Percentiles rank a stretch among this genome's conserved stretches.
phyloP scores from a whole-genome alignment of 441 rosid species.

The Breynia disticha region DNA sequence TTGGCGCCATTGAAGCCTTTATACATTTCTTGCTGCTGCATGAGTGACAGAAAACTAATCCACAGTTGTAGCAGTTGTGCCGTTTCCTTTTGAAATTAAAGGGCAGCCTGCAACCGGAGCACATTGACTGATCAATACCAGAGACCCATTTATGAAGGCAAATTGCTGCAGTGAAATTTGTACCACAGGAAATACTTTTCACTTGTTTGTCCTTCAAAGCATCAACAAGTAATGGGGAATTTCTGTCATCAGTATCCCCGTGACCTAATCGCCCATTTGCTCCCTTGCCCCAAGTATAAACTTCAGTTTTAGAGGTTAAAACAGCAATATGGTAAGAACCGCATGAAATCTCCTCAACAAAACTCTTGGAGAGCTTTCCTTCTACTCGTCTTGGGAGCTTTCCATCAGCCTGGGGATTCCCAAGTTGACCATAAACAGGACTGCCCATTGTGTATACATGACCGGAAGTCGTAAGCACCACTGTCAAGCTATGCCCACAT shows the following conservation, averaged over 20 bases:
- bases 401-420: conserved; percentile 81
- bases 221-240: conserved; percentile 74
- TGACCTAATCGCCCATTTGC: conserved; percentile 96
- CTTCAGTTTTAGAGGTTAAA: conserved; percentile 88
- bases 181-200: conserved; percentile 80
- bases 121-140: conserved; percentile 91
- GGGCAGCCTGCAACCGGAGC: conserved; percentile 91
- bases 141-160: conserved; percentile 95
- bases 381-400: conserved; percentile 73
- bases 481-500: conserved; percentile 86
- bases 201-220: conserved; percentile 94
- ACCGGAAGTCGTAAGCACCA: conserved; percentile 80
- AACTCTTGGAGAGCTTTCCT: conserved; percentile 77
- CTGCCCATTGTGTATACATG: conserved; percentile 91
- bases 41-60: conserved; percentile 84
- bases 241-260: conserved; percentile 83
- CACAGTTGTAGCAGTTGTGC: conserved; percentile 94
- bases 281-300: conserved; percentile 97
- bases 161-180: conserved; percentile 80
- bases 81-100: conserved; percentile 91
- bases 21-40: conserved; percentile 80
- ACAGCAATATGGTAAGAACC: conserved; percentile 96
- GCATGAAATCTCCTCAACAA: conserved; percentile 85
- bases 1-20: conserved; percentile 96
- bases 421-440: conserved; percentile 92